phyloP scores from a whole-genome alignment of 164 flowering plant species.

The grape (Vitis vinifera) region DNA sequence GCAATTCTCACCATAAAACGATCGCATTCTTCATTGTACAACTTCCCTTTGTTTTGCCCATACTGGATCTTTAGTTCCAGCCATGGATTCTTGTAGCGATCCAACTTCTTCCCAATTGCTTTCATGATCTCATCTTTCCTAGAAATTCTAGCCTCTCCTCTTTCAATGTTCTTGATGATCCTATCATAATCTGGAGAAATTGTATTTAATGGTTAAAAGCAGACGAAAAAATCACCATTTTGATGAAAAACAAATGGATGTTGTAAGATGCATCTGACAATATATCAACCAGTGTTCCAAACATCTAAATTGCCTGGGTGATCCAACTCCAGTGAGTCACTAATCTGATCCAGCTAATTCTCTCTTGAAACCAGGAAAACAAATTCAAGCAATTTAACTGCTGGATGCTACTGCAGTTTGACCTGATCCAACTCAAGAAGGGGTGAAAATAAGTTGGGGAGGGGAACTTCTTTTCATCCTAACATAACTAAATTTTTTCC shows the following conservation, averaged over 20 bases:
- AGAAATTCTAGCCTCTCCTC: slow-evolving; percentile 96
- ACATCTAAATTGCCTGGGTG: not conserved
- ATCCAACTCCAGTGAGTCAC: not conserved
- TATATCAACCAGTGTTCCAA: no score
- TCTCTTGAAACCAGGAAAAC: no score
- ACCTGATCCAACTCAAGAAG: not conserved
- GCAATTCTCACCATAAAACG: slow-evolving; percentile 82
- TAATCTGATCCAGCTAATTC: not conserved
- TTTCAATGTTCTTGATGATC: slow-evolving; percentile 91
- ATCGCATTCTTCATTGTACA: slow-evolving; percentile 99
- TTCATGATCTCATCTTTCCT: slow-evolving; percentile 98
- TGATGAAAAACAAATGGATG: no score
- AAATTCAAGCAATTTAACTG: no score
- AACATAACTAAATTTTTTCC: no score
- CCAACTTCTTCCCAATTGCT: slow-evolving; percentile 98
- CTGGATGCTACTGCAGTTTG: no score
- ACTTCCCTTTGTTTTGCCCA: slow-evolving; percentile 98
- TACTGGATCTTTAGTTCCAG: slow-evolving; percentile 95
- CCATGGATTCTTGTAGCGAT: slow-evolving; percentile 99
- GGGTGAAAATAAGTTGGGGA: not conserved
- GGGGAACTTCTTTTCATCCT: no score
- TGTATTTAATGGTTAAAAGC: not conserved
- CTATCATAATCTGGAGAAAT: slow-evolving; percentile 78
- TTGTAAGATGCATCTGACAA: no score
- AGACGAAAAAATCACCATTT: no score